A percentile compares a stretch with the other conserved stretches of the same genome.
These are phyloP conservation scores for Fusarium piperis DNA, from an alignment of 2,329 filamentous ascomycete species.

Conservation along the genomic window DNA sequence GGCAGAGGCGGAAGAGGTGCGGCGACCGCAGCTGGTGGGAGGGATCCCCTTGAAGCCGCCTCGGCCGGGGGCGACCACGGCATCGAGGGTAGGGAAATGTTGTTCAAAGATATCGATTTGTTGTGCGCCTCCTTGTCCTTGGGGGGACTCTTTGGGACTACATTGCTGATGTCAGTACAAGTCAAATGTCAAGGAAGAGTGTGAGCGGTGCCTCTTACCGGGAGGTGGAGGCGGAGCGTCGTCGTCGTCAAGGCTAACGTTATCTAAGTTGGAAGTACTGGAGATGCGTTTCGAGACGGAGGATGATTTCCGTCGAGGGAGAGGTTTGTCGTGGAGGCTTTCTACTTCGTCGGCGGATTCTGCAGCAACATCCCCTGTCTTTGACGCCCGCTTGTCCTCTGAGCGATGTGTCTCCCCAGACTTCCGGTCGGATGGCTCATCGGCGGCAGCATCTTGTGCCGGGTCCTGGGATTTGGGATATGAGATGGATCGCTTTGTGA, in stretches of 20 bases:
- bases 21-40: conserved; percentile 46
- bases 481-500: conserved; percentile 61
- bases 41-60: conserved; percentile 57
- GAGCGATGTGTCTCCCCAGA: conserved; percentile 21
- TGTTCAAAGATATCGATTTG: conserved; percentile 72
- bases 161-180: conserved; percentile 27
- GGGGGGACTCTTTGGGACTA: conserved; percentile 46
- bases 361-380: conserved; percentile 25
- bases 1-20: conserved; percentile 43
- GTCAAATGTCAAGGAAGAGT: not conserved
- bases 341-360: conserved; percentile 22
- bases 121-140: conserved; percentile 53
- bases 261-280: conserved; percentile 60
- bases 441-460: conserved; percentile 19
- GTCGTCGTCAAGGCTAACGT: conserved; percentile 74
- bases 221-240: conserved; percentile 41
- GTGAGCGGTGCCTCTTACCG: conserved; percentile 42
- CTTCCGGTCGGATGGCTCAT: conserved; percentile 17
- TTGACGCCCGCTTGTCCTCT: conserved; percentile 13
- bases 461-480: conserved; percentile 47
- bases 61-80: conserved; percentile 73
- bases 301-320: conserved; percentile 48
- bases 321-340: conserved; percentile 26
- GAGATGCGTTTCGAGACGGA: conserved; percentile 57
- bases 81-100: conserved; percentile 77